Conservation (phyloP, 164 flowering plant species). For the Kingdonia uniflora region DNA sequence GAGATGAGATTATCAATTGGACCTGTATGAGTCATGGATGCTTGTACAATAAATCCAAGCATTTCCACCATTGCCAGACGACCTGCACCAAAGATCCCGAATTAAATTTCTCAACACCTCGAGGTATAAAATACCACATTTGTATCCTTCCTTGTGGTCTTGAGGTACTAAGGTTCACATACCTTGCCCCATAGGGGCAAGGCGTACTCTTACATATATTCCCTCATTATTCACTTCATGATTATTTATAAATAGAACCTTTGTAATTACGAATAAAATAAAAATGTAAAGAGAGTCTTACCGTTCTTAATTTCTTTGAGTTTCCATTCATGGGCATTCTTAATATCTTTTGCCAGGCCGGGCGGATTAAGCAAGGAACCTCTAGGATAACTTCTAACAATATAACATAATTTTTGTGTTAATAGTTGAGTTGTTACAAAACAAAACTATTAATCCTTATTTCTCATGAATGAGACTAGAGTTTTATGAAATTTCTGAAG, state of each 20-base stretch:
- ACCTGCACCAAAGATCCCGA: constrained; percentile 32
- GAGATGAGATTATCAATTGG: not conserved
- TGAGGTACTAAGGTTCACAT: too few relatives aligned
- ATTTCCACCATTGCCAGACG: constrained; percentile 88
- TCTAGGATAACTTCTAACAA: constrained; percentile 63
- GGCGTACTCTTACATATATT: too few relatives aligned
- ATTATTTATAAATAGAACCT: not conserved
- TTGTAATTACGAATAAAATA: not conserved
- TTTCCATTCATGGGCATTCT: constrained; percentile 60
- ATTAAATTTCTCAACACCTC: too few relatives aligned
- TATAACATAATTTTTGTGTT: not conserved
- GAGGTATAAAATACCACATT: too few relatives aligned
- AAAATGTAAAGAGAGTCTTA: constrained; percentile 5
- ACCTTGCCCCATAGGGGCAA: too few relatives aligned
- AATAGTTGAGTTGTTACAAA: too few relatives aligned
- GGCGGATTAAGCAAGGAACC: constrained; percentile 87
- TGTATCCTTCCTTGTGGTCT: too few relatives aligned
- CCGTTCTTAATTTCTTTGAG: constrained; percentile 95
- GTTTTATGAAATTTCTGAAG: too few relatives aligned
- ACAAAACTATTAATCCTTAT: too few relatives aligned
- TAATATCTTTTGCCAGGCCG: constrained; percentile 74
- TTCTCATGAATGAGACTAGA: too few relatives aligned
- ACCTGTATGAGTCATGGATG: constrained; percentile 51
- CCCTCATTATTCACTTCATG: too few relatives aligned
- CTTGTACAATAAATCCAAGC: constrained; percentile 82